A percentile compares a stretch with the other conserved stretches of the same genome.
Evolutionary conservation across 129 eudicot genomes (phyloP).

Genomic region (Glebionis coronaria): DNA sequence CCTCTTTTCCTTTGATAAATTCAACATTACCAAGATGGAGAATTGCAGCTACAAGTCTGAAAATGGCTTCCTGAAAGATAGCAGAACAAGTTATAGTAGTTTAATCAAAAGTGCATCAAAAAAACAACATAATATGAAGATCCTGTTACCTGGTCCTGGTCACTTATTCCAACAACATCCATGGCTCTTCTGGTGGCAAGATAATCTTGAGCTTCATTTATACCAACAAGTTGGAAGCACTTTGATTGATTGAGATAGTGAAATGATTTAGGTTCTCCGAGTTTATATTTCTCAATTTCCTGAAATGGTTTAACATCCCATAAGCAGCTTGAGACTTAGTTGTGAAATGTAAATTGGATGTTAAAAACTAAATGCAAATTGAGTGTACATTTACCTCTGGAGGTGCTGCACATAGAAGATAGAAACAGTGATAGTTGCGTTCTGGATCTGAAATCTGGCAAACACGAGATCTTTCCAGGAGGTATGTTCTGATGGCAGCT

Average conservation of each 20-base stretch:
- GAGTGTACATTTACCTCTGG: conserved; percentile 55
- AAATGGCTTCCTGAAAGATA: conserved; percentile 84
- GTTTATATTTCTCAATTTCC: conserved; percentile 88
- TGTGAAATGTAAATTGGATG: neutral
- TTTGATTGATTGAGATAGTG: conserved; percentile 90
- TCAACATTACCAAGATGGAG: conserved; percentile 96
- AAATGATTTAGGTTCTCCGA: conserved; percentile 75
- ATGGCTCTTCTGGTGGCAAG: conserved; percentile 98
- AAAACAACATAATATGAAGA: conserved; percentile 3
- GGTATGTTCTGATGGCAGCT: conserved; percentile 95
- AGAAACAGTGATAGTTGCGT: conserved; percentile 96
- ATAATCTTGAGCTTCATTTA: conserved; percentile 86
- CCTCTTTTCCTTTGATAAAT: conserved; percentile 78
- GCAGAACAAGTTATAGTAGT: conserved; percentile 25
- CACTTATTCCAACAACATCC: conserved; percentile 96
- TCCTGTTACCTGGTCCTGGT: conserved; percentile 67
- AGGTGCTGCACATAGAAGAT: conserved; percentile 97
- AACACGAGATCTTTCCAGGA: conserved; percentile 98
- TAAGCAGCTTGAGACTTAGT: conserved; percentile 16
- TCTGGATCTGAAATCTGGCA: conserved; percentile 96
- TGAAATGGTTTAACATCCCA: conserved; percentile 35
- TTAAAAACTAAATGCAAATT: neutral
- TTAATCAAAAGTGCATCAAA: neutral
- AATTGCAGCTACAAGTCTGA: conserved; percentile 90
- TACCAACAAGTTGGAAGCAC: conserved; percentile 78